Base-by-base conservation (phyloP, 768 basidiomycete genomes). In the Tricholoma furcatifolium region DNA sequence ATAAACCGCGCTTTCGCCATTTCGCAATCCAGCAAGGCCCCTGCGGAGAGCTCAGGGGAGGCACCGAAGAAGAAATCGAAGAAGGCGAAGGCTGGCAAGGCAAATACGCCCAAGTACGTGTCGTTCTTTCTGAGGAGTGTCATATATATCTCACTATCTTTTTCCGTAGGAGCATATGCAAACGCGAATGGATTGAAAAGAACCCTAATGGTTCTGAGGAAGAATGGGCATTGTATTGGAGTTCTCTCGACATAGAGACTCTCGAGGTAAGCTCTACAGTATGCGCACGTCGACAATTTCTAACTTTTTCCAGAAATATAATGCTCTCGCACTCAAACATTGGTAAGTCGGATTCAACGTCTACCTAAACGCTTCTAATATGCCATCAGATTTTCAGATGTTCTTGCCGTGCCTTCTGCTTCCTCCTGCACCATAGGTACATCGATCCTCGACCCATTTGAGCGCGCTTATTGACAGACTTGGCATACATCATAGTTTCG, bases 231-330 rank as follows among this genome's bases (percentile, higher is more conserved):
- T 1, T 6, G 10, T 47, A 47, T n/a, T 47, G 47, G 35, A 21
- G 34, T 47, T 38, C 23, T 3, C 23, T 47, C 6, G 7, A 47
- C 32, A 2, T 4, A 9, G 20, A 32, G 8, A 47, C 45, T 36
- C 45, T 36, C 27, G 34, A 47, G 35, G 46, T 47, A 38, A 2
- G 7, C 4, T 47, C n/a, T n/a, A n/a, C n/a, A 20, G 11, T 15
- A 20, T 46, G 9, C 9, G 12, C 21, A 24, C 2, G 2, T 11
- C 17, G 6, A 6, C 20, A 0, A n/a, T 11, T 27, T 47, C 6
- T 17, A 10, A 2, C n/a, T 47, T 47, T n/a, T 14, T 47, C n/a
- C 23, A 47, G 47, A 47, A 46, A 47, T 47, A 38, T 34, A 20
- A 47, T 10, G 12, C 27, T 17, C 47, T 49, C 17, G 24, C 39